Evolutionary conservation across 345 rosid genomes (phyloP).

Genomic region (Isatis tinctoria): DNA sequence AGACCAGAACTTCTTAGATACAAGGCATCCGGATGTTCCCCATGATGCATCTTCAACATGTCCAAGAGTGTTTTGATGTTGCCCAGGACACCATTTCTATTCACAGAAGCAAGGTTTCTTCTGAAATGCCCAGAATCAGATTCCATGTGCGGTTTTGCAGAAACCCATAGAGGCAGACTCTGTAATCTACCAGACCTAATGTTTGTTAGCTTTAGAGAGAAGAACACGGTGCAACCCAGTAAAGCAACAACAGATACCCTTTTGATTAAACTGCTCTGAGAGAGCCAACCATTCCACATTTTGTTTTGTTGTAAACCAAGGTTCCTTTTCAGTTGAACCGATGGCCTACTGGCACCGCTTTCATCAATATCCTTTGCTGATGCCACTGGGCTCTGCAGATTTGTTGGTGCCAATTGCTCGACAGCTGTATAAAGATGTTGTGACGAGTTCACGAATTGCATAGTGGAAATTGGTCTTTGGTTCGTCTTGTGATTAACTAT

Average conservation of each 20-base stretch:
- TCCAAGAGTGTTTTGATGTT: constrained; percentile 48
- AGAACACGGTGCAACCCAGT: constrained; percentile 54
- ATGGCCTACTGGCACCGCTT: constrained; percentile 40
- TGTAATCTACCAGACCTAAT: constrained; percentile 36
- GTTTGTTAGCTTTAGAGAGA: constrained; percentile 46
- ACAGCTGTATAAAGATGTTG: constrained; percentile 66
- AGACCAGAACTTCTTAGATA: constrained; percentile 34
- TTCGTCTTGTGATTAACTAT: constrained; percentile 34
- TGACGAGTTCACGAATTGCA: constrained; percentile 45
- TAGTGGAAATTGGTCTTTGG: constrained; percentile 53
- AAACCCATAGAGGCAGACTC: constrained; percentile 36
- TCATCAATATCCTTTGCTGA: constrained; percentile 42
- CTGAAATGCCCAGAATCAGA: constrained; percentile 36
- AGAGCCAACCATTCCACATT: constrained; percentile 55
- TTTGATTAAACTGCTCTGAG: constrained; percentile 39
- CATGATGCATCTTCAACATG: constrained; percentile 40
- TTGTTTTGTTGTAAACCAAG: constrained; percentile 45
- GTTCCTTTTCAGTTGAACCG: constrained; percentile 60
- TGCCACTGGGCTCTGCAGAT: constrained; percentile 48
- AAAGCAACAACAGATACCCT: constrained; percentile 46
- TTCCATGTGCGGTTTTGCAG: constrained; percentile 32
- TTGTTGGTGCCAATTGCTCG: constrained; percentile 65
- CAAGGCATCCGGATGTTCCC: constrained; percentile 35
- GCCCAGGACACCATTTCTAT: constrained; percentile 35
- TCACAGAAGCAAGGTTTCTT: constrained; percentile 17